These are phyloP conservation scores for Pichia sp. DNA, from an alignment of 1,139 yeast genomes.

Conservation along the genomic window DNA sequence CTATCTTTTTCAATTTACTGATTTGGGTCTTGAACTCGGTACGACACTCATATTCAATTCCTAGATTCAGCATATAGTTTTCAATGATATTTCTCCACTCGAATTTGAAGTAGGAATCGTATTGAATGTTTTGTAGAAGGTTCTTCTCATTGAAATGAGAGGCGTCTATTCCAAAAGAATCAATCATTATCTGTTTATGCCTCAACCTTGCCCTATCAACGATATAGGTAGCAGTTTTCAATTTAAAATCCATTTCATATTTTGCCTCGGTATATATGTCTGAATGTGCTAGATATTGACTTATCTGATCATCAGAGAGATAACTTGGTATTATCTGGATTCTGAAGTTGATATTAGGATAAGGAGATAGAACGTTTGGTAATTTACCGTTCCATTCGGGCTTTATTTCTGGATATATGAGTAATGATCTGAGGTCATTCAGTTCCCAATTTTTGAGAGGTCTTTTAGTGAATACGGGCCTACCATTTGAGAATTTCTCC, in stretches of 20 bases:
- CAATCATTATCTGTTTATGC: constrained; percentile 30
- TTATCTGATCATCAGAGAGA: constrained; percentile 41
- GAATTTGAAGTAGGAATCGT: constrained; percentile 23
- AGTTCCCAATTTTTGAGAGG: constrained; percentile 57
- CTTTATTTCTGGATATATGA: constrained; percentile 41
- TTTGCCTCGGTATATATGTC: constrained; percentile 56
- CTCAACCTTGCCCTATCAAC: constrained; percentile 49
- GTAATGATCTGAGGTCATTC: constrained; percentile 55
- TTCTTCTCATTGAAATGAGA: constrained; percentile 15
- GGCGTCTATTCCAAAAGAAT: constrained; percentile 20
- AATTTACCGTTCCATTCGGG: constrained; percentile 48
- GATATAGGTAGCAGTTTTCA: constrained; percentile 53
- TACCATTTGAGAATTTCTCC: constrained; percentile 45
- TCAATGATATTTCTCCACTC: constrained; percentile 69
- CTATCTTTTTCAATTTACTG: constrained; percentile 19
- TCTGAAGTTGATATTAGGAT: constrained; percentile 25
- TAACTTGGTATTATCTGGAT: constrained; percentile 43
- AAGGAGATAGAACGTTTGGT: constrained; percentile 35
- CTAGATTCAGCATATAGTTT: constrained; percentile 54
- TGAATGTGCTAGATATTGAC: constrained; percentile 41
- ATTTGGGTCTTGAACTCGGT: constrained; percentile 44
- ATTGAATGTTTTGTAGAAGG: constrained; percentile 14
- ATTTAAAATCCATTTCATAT: constrained; percentile 42
- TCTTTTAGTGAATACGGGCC: constrained; percentile 55
- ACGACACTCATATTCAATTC: constrained; percentile 64